These are phyloP conservation scores for Adenanthera pavonina DNA, from an alignment of 306 rosid species.

Conservation along the genomic window DNA sequence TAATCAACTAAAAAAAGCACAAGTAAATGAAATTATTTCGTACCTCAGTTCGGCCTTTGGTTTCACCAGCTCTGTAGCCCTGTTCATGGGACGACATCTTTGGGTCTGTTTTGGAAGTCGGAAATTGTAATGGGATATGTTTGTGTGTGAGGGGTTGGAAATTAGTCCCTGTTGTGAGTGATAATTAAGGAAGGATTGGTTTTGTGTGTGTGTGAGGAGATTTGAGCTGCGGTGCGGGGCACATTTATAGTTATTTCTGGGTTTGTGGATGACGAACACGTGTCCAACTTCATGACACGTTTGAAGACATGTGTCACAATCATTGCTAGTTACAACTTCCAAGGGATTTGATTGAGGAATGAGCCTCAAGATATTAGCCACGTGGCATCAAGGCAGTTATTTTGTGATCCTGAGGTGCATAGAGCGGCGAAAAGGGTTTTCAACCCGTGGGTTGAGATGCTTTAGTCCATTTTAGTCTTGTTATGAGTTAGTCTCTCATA, in stretches of 20 bases:
- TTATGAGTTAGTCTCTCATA: too few relatives aligned
- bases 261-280: constrained; percentile 19
- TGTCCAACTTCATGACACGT: constrained; percentile 42
- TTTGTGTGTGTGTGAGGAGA: background rate
- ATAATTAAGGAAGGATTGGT: background rate
- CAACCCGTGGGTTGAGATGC: too few relatives aligned
- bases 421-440: too few relatives aligned
- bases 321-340: background rate
- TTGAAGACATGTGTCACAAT: constrained; percentile 35
- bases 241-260: background rate
- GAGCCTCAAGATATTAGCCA: background rate
- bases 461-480: too few relatives aligned
- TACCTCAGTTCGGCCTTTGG: constrained; percentile 66
- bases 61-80: constrained; percentile 50
- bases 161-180: background rate
- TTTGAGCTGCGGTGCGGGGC: background rate
- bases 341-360: background rate
- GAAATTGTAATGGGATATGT: background rate
- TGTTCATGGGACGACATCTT: constrained; percentile 62
- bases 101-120: constrained; percentile 10
- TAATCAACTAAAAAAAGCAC: too few relatives aligned
- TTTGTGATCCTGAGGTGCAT: background rate
- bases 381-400: background rate
- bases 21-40: too few relatives aligned
- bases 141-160: background rate